These are phyloP conservation scores for Phytophthora fragariae DNA, from an alignment of 352 stramenopile genomes.

Conservation along the genomic window DNA sequence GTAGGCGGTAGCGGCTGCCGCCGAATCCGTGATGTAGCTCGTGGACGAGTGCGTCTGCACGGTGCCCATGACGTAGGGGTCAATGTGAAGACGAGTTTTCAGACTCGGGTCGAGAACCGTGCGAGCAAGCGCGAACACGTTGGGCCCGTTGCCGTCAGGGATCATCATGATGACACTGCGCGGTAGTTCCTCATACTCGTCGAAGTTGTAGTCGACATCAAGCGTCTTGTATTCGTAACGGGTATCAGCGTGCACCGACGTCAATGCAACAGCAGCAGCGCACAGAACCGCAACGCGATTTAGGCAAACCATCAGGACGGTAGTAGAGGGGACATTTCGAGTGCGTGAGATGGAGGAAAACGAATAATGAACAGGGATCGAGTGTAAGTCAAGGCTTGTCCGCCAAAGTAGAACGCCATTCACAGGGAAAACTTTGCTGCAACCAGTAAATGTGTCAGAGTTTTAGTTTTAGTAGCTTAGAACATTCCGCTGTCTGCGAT, in stretches of 20 bases:
- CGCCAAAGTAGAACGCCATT: background rate
- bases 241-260: slow-evolving; percentile 35
- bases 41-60: slow-evolving; percentile 73
- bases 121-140: slow-evolving; percentile 68
- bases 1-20: slow-evolving; percentile 63
- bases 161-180: slow-evolving; percentile 83
- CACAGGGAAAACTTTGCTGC: background rate
- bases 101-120: slow-evolving; percentile 63
- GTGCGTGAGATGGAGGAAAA: background rate
- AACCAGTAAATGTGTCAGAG: background rate
- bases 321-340: background rate
- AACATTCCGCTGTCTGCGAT: background rate
- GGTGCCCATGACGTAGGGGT: slow-evolving; percentile 60
- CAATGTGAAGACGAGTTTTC: slow-evolving; percentile 66
- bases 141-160: slow-evolving; percentile 72
- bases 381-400: background rate
- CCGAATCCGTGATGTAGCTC: slow-evolving; percentile 75
- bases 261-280: slow-evolving; percentile 24
- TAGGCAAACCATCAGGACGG: slow-evolving; percentile 43
- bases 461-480: background rate
- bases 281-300: slow-evolving; percentile 28
- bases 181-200: slow-evolving; percentile 50
- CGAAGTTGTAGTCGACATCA: slow-evolving; percentile 66
- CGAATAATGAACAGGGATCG: background rate
- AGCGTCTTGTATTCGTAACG: slow-evolving; percentile 72